These are phyloP conservation scores for Agaricus blazei DNA, from an alignment of 768 basidiomycete genomes.

Conservation along the genomic window DNA sequence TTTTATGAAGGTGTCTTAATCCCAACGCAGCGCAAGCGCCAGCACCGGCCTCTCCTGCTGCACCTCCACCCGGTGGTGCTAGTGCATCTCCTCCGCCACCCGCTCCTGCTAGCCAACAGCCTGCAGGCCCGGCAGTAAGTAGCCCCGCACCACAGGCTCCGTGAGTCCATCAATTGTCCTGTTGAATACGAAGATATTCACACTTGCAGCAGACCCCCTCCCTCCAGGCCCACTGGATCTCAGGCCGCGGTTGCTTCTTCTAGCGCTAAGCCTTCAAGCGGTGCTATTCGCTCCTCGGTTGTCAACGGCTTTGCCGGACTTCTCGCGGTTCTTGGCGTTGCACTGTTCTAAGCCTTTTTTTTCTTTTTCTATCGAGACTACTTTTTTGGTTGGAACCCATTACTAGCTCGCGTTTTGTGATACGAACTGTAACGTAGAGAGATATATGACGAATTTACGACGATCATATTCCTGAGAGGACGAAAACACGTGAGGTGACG, in stretches of 20 bases:
- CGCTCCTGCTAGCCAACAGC: not conserved
- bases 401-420: not conserved
- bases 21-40: not conserved
- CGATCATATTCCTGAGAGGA: not conserved
- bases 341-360: constrained; percentile 32
- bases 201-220: not conserved
- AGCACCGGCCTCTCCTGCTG: not conserved
- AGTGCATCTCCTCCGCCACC: not conserved
- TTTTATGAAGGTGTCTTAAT: constrained; percentile 5
- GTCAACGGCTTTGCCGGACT: constrained; percentile 42
- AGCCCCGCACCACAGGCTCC: not conserved
- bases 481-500: constrained; percentile 6
- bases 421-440: not conserved
- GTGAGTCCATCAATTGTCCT: not conserved
- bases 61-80: not conserved
- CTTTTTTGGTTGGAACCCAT: no score
- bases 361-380: no score
- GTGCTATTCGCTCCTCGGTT: constrained; percentile 20
- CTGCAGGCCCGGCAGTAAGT: not conserved
- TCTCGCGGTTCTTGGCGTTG: constrained; percentile 47
- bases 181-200: not conserved
- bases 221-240: constrained; percentile 7
- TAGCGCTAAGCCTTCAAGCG: constrained; percentile 11
- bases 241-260: constrained; percentile 16
- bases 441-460: not conserved